Percentiles rank a stretch among this genome's conserved stretches.
Evolutionary conservation across 1,284 basidiomycete genomes (phyloP).

Genomic region (Macrocystidia cucumis): DNA sequence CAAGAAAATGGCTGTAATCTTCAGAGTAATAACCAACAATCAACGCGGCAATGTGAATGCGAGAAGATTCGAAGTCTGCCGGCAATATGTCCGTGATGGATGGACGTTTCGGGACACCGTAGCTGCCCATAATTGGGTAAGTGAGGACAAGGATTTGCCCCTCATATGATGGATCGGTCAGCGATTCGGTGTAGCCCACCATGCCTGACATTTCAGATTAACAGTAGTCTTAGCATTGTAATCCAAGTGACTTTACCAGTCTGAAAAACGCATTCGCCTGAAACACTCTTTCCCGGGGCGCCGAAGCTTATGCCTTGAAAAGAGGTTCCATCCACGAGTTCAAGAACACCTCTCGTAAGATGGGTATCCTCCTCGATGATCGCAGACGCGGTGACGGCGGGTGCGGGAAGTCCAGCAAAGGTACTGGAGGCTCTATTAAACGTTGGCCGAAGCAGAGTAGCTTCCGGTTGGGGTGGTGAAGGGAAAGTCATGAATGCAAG

Average conservation of each 20-base stretch:
- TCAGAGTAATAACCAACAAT: conserved; percentile 94
- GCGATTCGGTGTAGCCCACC: conserved; percentile 98
- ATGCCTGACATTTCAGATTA: conserved; percentile 57
- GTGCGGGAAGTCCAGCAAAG: conserved; percentile 33
- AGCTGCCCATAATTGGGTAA: conserved; percentile 96
- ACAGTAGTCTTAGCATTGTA: conserved; percentile 7
- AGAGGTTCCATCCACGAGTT: conserved; percentile 88
- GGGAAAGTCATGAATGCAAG: conserved; percentile 12
- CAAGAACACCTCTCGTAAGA: conserved; percentile 64
- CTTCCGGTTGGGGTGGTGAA: conserved; percentile 15
- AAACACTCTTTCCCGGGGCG: conserved; percentile 83
- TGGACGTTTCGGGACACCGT: conserved; percentile 88
- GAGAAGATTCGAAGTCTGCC: conserved; percentile 85
- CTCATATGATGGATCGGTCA: conserved; percentile 98
- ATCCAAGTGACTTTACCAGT: conserved; percentile 64
- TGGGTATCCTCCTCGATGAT: conserved; percentile 21
- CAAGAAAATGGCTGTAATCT: conserved; percentile 94
- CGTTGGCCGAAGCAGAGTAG: conserved; percentile 28
- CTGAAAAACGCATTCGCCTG: conserved; percentile 99
- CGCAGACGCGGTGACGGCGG: conserved; percentile 45
- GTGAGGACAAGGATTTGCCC: conserved; percentile 98
- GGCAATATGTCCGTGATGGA: conserved; percentile 53
- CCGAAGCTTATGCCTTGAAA: conserved; percentile 93
- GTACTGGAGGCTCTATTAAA: conserved; percentile 40
- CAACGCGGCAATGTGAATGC: conserved; percentile 90